Base-by-base conservation (phyloP, 495 filamentous ascomycete species). In the Talaromyces adpressus region DNA sequence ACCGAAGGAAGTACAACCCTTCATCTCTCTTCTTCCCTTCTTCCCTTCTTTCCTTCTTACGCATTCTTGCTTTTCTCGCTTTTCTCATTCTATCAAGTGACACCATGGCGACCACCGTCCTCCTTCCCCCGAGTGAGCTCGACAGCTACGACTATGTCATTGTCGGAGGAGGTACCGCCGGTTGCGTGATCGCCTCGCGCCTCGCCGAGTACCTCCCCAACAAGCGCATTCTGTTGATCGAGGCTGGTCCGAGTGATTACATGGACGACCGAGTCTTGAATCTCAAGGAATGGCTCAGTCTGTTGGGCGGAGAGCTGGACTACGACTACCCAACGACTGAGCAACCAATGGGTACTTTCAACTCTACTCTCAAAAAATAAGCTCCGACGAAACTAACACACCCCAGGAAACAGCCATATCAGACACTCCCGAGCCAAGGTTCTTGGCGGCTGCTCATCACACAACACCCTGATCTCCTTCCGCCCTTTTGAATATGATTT, bases 391-490 rank as follows among this genome's bases (percentile, higher is more conserved):
- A 49, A 47, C 45, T 64, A 62, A 63, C 66, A 41, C 61, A 58
- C 22, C 51, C 60, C 68, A 87, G 89, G 89, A 68, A 92, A 92
- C 75, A 91, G 89, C 57, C 81, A 88, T 78, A 92, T 94, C 74
- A 85, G 89, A 59, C 90, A 93, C 74, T 91, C 91, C 16, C 84
- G 91, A 63, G 90, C 91, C 32, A 92, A 92, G 78, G 89, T 93
- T 12, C 82, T 94, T 27, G 91, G 91, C 66, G 91, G 91, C 62
- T 94, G 91, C 80, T 91, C 89, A 23, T 89, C 87, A 54, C 91
- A 94, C 80, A 94, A 94, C 70, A 93, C 91, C 29, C 79, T 93
- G 61, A 92, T 94, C 70, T 91, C 88, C 4, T 93, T 92, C 79
- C 84, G 90, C 22, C 89, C 90, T 3, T 93, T 93, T 69, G 84